Base-by-base conservation (phyloP, 176 grass and related monocot genomes). In the Oryza longistaminata region DNA sequence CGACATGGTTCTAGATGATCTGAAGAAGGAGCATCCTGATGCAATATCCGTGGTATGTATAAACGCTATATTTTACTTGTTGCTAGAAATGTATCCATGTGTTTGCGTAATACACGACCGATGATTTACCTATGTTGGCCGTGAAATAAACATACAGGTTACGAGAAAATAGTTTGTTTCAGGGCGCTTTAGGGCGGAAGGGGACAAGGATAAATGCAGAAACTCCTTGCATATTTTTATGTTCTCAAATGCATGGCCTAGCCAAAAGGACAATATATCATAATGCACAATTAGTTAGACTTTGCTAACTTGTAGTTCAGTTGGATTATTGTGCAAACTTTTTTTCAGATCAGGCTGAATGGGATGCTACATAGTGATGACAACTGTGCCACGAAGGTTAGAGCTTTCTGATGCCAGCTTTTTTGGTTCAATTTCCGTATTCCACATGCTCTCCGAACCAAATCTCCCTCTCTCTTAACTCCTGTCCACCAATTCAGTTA, bases 301-400 rank as follows among this genome's bases (percentile, higher is more conserved):
- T 39, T 70, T 73, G 26, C 55, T 53, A 62, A 60, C 26, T 40
- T 82, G 55, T 26, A 26, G 35, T 61, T 68, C 37, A 73, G 27
- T 6, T 76, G 53, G 34, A 82, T 79, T 78, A 68, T 74, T 42
- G 37, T 64, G 11, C 34, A 52, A 25, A 26, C 21, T 1, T 68
- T 75, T 75, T 88, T 93, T 71, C 93, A 98, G 95, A 91, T 98
- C 88, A 95, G 87, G 73, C 87, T 95, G 81, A 95, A 90, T 73
- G 96, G 91, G 64, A 92, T 98, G 85, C 81, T 98, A 70, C 96
- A 98, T 87, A 88, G 81, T 46, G 93, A 95, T 66, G 91, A 92
- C 76, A 98, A 88, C 49, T 91, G 77, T 72, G 96, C 96, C 37
- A 90, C 87, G 21, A 94, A 95, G 93, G 93, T 98, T 68, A 72